Percentiles rank a stretch among this genome's conserved stretches.
These are phyloP conservation scores for Calendula officinalis DNA, from an alignment of 129 eudicot species.

Conservation along the genomic window DNA sequence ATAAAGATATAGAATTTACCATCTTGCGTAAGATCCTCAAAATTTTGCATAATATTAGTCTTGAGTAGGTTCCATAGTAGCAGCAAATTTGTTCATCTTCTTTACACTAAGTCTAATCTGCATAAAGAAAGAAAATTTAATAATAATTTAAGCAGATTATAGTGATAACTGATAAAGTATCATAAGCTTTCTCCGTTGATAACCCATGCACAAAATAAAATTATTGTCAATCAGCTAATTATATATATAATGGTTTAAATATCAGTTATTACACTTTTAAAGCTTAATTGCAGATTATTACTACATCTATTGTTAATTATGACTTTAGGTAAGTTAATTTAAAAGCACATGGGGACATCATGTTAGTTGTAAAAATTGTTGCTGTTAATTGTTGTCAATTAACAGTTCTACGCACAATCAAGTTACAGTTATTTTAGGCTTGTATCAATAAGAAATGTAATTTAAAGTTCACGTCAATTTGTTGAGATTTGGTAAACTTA, in stretches of 20 bases:
- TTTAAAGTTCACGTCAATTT: conserved; percentile 1
- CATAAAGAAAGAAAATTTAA: conserved; percentile 20
- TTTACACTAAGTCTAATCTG: conserved; percentile 97
- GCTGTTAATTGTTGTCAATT: neutral
- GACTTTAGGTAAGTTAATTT: conserved; percentile 19
- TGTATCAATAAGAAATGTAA: neutral
- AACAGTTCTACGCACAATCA: too few relatives aligned
- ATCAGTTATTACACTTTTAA: neutral
- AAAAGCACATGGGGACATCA: neutral
- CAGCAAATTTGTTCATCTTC: conserved; percentile 91
- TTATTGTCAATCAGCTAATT: conserved; percentile 3
- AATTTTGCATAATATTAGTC: too few relatives aligned
- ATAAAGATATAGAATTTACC: too few relatives aligned
- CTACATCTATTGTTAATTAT: neutral
- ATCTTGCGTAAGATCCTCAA: too few relatives aligned
- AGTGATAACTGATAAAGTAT: neutral
- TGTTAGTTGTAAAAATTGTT: neutral
- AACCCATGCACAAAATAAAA: conserved; percentile 39
- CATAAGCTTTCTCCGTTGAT: conserved; percentile 3
- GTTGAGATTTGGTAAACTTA: conserved; percentile 48
- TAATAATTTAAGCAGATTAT: conserved; percentile 8
- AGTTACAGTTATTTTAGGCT: too few relatives aligned
- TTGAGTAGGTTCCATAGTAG: conserved; percentile 94
- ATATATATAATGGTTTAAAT: neutral
- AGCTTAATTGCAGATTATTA: neutral